phyloP scores from a whole-genome alignment of 2,329 filamentous ascomycete species.

The Cordyceps cicadae region DNA sequence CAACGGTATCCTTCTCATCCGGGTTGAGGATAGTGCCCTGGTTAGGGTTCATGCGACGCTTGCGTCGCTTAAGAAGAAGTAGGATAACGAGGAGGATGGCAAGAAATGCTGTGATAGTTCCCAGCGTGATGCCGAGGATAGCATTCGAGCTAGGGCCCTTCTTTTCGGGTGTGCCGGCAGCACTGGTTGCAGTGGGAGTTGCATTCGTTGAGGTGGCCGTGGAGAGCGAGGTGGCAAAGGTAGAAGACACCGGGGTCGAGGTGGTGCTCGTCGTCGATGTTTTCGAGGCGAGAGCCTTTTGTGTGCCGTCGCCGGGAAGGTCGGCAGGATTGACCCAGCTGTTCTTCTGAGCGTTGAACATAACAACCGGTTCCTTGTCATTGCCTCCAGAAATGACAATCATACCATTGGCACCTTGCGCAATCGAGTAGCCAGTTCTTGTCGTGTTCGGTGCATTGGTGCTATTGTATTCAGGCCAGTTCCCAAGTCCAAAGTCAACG shows the following conservation, averaged over 20 bases:
- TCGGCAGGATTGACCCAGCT: conserved; percentile 66
- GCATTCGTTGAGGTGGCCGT: conserved; percentile 14
- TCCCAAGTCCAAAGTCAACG: conserved; percentile 46
- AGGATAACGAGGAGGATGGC: conserved; percentile 64
- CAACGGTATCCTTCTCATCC: conserved; percentile 52
- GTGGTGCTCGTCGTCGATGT: conserved; percentile 20
- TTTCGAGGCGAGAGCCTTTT: conserved; percentile 28
- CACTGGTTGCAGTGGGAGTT: conserved; percentile 18
- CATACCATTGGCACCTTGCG: conserved; percentile 55
- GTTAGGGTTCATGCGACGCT: conserved; percentile 29
- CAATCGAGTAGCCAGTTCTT: conserved; percentile 63
- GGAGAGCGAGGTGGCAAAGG: conserved; percentile 19
- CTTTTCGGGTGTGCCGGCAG: conserved; percentile 22
- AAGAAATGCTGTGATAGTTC: conserved; percentile 68
- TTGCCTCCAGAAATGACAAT: conserved; percentile 75
- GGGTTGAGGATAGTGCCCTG: conserved; percentile 37
- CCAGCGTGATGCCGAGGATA: conserved; percentile 74
- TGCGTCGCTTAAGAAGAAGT: conserved; percentile 51
- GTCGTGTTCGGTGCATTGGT: conserved; percentile 56
- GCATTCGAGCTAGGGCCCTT: conserved; percentile 36
- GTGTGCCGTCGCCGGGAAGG: conserved; percentile 45
- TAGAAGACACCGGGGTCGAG: conserved; percentile 16
- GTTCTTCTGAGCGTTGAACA: conserved; percentile 72
- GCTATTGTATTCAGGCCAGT: conserved; percentile 74
- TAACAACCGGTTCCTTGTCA: conserved; percentile 55